phyloP scores from a whole-genome alignment of 2,329 filamentous ascomycete species.

The Hypocrella siamensis region DNA sequence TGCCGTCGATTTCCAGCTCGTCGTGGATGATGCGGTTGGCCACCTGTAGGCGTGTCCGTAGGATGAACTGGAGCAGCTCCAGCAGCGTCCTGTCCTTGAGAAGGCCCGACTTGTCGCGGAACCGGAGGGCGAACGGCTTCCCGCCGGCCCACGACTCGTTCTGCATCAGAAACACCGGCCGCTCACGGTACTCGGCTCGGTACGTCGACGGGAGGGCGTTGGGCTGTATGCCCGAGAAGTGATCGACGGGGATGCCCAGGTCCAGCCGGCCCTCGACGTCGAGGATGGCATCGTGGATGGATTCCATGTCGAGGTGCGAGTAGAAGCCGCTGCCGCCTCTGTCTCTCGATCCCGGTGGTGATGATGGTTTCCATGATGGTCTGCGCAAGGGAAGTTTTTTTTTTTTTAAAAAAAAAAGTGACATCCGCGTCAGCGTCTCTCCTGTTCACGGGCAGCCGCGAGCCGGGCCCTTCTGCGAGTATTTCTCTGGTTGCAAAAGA shows the following conservation, averaged over 20 bases:
- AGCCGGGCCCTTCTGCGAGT: too few species aligned
- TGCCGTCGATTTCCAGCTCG: constrained; percentile 14
- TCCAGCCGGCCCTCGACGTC: constrained; percentile 12
- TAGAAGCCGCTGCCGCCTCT: constrained; percentile 12
- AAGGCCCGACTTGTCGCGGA: constrained; percentile 11
- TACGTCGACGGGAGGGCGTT: constrained; percentile 2
- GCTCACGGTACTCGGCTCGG: constrained; percentile 1
- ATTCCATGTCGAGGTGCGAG: constrained; percentile 19
- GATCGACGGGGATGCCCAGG: constrained; percentile 3
- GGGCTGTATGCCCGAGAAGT: constrained; percentile 2
- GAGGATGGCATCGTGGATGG: constrained; percentile 18
- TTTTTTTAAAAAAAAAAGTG: too few species aligned
- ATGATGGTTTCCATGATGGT: background rate
- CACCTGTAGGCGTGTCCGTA: constrained; percentile 13
- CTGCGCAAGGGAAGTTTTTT: too few species aligned
- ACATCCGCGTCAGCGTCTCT: background rate
- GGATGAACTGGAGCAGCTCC: constrained; percentile 13
- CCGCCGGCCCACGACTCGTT: constrained; percentile 4
- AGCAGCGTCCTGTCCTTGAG: constrained; percentile 12
- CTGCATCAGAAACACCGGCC: constrained; percentile 4
- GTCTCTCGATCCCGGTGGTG: constrained; percentile 7
- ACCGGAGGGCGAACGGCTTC: constrained; percentile 10
- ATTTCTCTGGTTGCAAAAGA: too few species aligned
- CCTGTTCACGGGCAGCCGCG: too few species aligned
- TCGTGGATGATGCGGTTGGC: constrained; percentile 15